Percentiles rank a stretch among this genome's conserved stretches.
Evolutionary conservation across 176 grass and related monocot genomes (phyloP).

Genomic region (Pharus latifolius): DNA sequence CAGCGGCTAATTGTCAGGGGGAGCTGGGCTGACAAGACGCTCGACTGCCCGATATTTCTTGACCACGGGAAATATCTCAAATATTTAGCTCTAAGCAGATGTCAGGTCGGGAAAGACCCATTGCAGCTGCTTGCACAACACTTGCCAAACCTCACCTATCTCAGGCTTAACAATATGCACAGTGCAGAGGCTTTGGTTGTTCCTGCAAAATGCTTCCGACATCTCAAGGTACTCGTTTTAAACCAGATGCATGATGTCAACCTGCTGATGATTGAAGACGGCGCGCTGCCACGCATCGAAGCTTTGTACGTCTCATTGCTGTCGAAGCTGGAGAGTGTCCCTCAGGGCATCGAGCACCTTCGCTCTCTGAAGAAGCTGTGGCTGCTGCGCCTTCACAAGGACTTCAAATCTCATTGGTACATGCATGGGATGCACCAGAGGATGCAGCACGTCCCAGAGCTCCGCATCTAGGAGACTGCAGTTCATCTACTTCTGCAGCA

Average conservation of each 20-base stretch:
- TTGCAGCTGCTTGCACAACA: not conserved
- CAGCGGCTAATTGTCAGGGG: not conserved
- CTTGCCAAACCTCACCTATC: slow-evolving; percentile 6
- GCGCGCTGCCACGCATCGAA: not conserved
- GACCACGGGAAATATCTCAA: not conserved
- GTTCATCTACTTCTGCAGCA: too few relatives aligned
- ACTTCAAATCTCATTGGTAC: not conserved
- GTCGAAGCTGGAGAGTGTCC: not conserved
- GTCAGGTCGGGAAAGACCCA: not conserved
- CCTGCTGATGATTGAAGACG: slow-evolving; percentile 4
- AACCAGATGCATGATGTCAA: not conserved
- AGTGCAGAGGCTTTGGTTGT: not conserved
- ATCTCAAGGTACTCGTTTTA: not conserved
- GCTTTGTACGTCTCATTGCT: not conserved
- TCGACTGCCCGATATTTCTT: slow-evolving; percentile 17
- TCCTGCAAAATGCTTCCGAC: slow-evolving; percentile 5
- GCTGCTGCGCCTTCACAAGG: not conserved
- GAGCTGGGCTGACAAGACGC: not conserved
- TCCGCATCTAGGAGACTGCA: not conserved
- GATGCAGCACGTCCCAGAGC: not conserved
- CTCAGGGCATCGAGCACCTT: slow-evolving; percentile 2
- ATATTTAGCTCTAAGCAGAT: not conserved
- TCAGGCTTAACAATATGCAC: slow-evolving; percentile 13
- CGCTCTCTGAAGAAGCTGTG: not conserved
- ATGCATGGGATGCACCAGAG: not conserved